Evolutionary conservation across 1,284 basidiomycete species (phyloP).

Genomic region (Amylostereum areolatum): DNA sequence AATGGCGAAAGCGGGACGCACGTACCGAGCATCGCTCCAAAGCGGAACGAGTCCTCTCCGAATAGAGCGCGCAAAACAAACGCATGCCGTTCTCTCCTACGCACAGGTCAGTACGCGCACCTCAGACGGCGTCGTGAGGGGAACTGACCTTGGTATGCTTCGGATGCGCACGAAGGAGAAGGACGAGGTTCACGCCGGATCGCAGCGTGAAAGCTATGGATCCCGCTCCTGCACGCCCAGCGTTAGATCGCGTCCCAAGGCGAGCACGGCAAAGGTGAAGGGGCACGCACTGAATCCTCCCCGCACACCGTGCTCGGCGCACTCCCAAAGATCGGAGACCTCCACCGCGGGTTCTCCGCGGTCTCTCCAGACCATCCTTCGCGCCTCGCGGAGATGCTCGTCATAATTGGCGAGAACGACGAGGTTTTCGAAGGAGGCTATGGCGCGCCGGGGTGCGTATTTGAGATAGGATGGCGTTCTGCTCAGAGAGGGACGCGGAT

Average conservation of each 20-base stretch:
- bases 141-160: constrained; percentile 51
- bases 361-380: constrained; percentile 80
- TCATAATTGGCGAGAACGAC: constrained; percentile 78
- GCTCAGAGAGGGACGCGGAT: constrained; percentile 4
- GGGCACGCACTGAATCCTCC: constrained; percentile 71
- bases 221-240: constrained; percentile 56
- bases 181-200: constrained; percentile 73
- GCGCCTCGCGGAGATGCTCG: constrained; percentile 60
- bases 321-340: constrained; percentile 62
- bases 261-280: neutral
- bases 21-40: constrained; percentile 80
- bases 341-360: constrained; percentile 72
- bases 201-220: constrained; percentile 74
- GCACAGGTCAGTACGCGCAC: neutral
- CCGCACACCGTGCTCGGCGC: constrained; percentile 66
- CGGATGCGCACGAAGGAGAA: constrained; percentile 71
- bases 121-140: neutral
- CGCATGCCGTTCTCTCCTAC: constrained; percentile 44
- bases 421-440: constrained; percentile 74
- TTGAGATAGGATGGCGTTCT: constrained; percentile 28
- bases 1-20: constrained; percentile 8
- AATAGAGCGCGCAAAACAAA: constrained; percentile 75
- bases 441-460: constrained; percentile 49
- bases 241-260: neutral
- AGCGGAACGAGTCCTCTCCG: constrained; percentile 74